A percentile compares a stretch with the other conserved stretches of the same genome.
These are phyloP conservation scores for Zarea fungicola DNA, from an alignment of 2,329 filamentous ascomycete genomes.

Conservation along the genomic window DNA sequence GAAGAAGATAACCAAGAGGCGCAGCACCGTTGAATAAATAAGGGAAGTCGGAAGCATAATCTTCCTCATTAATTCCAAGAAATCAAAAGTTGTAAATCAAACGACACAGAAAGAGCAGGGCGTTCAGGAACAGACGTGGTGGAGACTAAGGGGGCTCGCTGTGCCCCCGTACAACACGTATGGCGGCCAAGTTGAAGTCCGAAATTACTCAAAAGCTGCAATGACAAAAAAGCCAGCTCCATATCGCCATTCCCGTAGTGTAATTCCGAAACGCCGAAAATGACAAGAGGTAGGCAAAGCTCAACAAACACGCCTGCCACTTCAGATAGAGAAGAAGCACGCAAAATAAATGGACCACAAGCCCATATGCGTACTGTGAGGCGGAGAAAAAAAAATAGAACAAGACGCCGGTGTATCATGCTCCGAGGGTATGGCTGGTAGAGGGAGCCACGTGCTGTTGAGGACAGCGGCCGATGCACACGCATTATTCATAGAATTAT, in stretches of 20 bases:
- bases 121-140: too few species aligned
- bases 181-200: not conserved
- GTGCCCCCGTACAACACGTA: not conserved
- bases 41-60: not conserved
- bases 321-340: not conserved
- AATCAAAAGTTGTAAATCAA: not conserved
- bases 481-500: constrained; percentile 7
- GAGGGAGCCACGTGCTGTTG: not conserved
- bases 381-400: constrained; percentile 2
- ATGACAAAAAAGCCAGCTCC: constrained; percentile 9
- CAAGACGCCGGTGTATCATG: constrained; percentile 12
- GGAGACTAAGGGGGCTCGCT: constrained; percentile 5
- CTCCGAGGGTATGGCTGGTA: not conserved
- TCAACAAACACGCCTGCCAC: not conserved
- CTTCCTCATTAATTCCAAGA: not conserved
- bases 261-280: not conserved
- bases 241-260: constrained; percentile 8
- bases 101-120: constrained; percentile 3
- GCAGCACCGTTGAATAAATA: constrained; percentile 5
- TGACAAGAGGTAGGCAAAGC: not conserved
- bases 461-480: constrained; percentile 29
- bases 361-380: not conserved
- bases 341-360: not conserved
- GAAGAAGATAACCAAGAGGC: constrained; percentile 11
- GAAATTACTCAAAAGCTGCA: not conserved